phyloP scores from a whole-genome alignment of 2,329 filamentous ascomycete genomes.

The Microthyrium microscopicum region DNA sequence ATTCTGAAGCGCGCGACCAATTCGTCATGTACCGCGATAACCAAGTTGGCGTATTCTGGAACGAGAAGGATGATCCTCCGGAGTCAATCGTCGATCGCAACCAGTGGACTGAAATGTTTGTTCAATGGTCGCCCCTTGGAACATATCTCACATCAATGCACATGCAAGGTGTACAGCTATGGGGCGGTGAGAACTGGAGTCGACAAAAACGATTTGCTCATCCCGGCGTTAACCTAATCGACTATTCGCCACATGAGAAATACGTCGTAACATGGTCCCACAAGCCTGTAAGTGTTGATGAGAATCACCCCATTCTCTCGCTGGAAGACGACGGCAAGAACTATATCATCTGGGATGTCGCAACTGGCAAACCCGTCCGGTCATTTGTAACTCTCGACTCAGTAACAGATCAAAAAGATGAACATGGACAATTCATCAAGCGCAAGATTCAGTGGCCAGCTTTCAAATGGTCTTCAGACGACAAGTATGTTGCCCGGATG shows the following conservation, averaged over 20 bases:
- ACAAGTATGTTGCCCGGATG: conserved; percentile 90
- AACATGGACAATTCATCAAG: conserved; percentile 51
- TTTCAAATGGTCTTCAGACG: conserved; percentile 98
- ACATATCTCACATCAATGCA: conserved; percentile 93
- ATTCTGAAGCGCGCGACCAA: conserved; percentile 80
- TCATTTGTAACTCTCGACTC: conserved; percentile 86
- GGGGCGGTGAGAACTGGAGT: conserved; percentile 81
- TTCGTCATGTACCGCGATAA: conserved; percentile 90
- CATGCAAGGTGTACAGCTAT: conserved; percentile 89
- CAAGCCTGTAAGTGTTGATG: conserved; percentile 79
- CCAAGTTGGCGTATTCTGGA: conserved; percentile 91
- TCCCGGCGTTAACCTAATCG: conserved; percentile 85
- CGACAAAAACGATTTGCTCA: conserved; percentile 88
- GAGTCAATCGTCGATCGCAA: conserved; percentile 81
- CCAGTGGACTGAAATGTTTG: conserved; percentile 96
- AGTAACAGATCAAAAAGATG: conserved; percentile 42
- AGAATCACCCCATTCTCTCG: conserved; percentile 58
- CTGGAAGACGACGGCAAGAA: conserved; percentile 96
- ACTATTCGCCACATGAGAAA: conserved; percentile 85
- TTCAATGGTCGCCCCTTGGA: conserved; percentile 92
- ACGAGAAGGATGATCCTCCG: conserved; percentile 82
- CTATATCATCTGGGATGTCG: conserved; percentile 97
- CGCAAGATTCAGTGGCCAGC: conserved; percentile 96
- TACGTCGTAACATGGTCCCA: conserved; percentile 96
- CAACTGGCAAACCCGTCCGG: conserved; percentile 72